Base-by-base conservation (phyloP, 1,284 basidiomycete genomes). In the Apiotrichum montevideense region DNA sequence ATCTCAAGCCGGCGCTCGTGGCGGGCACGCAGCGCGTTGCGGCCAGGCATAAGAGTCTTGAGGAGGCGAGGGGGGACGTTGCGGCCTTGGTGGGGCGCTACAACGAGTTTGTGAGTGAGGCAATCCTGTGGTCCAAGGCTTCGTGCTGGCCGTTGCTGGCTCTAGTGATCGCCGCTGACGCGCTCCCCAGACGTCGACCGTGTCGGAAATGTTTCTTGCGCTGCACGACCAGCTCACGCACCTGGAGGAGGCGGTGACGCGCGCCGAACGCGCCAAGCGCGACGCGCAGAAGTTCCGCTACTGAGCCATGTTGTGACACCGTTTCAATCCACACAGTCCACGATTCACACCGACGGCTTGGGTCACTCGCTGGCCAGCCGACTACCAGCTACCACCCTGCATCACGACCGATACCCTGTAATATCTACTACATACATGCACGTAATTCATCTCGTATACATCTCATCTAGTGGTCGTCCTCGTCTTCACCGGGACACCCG, bases 401-500 rank as follows among this genome's bases (percentile, higher is more conserved):
- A 47, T 37, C 37, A 41, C 40, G 29, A 35, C 6, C 33, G 51
- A 52, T 44, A 52, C 41, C 51, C 32, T 35, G 21, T 52, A 21
- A 13, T 15, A 32, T 5, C 39, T 15, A 35, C 4, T 21, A 14
- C 13, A 21, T 56, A 51, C 41, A 47, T 15, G n/a, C 33, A 21
- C 39, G 4, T 32, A 35, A 45, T 35, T 21, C 41, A 43, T 49
- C 13, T 42, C 13, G 3, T 1, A 4, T 5, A 29, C 15, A 13
- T 39, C 9, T 9, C 47, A 3, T 21, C 59, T 68, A 77, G 61
- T 77, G 75, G 62, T 75, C 74, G 46, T 77, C 75, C 59, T 77
- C 74, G 9, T 72, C 70, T 56, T 71, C 66, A 7, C 75, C 75
- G 3, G 75, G 75, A 66, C 75, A 77, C 29, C 75, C 75, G 0